Evolutionary conservation across 768 basidiomycete species (phyloP).

Genomic region (Termitomyces sp.): DNA sequence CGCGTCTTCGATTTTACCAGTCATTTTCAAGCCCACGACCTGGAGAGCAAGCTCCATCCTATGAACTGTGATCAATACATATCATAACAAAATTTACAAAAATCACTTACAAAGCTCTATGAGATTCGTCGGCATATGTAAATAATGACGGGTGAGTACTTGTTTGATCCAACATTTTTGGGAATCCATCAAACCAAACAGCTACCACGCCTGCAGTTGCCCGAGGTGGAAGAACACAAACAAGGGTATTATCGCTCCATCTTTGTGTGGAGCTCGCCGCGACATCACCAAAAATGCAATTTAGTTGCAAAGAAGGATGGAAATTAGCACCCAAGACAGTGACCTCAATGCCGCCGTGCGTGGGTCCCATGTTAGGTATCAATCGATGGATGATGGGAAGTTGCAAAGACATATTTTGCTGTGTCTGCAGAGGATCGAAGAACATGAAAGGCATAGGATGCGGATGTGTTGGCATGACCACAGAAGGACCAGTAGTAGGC

Average conservation of each 20-base stretch:
- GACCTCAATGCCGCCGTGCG: conserved; percentile 91
- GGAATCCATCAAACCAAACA: conserved; percentile 83
- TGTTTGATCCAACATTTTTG: conserved; percentile 52
- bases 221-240: conserved; percentile 87
- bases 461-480: conserved; percentile 29
- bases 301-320: conserved; percentile 64
- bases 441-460: conserved; percentile 59
- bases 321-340: conserved; percentile 93
- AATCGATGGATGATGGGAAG: conserved; percentile 80
- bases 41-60: conserved; percentile 96
- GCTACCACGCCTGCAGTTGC: conserved; percentile 80
- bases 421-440: conserved; percentile 49
- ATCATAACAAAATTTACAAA: conserved; percentile 8
- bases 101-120: conserved; percentile 74
- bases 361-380: conserved; percentile 82
- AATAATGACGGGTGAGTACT: conserved; percentile 62
- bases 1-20: conserved; percentile 90
- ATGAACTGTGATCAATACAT: conserved; percentile 16
- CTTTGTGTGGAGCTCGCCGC: conserved; percentile 80
- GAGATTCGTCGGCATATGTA: conserved; percentile 89
- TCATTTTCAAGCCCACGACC: conserved; percentile 96
- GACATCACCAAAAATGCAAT: conserved; percentile 84
- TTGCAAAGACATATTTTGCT: conserved; percentile 45
- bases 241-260: conserved; percentile 91
- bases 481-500: conserved; percentile 21